Base-by-base conservation (phyloP, 768 basidiomycete genomes). In the Zangia roseola region DNA sequence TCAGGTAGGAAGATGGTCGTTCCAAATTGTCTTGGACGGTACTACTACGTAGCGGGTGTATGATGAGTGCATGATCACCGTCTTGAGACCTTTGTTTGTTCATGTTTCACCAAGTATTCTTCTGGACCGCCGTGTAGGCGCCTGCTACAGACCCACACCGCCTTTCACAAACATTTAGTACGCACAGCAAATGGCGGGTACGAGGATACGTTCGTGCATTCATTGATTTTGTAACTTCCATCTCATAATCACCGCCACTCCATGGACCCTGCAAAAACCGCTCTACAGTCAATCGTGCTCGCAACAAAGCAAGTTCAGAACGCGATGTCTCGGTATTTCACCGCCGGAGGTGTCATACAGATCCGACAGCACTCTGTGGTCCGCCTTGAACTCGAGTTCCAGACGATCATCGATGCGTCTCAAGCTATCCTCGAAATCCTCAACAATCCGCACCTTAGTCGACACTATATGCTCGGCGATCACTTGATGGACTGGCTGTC, bases 401-500 rank as follows among this genome's bases (percentile, higher is more conserved):
- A 51, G 17, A 25, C 49, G 16, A 44, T 51, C 17, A 17, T n/a
- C 9, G 26, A 58, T 28, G 45, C 43, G 7, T 47, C 48, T 4
- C 21, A 31, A 0, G 56, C 47, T 16, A 47, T 47, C 23, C 38
- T 57, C 14, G 8, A 58, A 26, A 24, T 35, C 10, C 9, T 49
- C 4, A 36, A 36, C 2, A 19, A 39, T 14, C 48, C 45, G 13
- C 1, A 28, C 2, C 40, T 43, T 7, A 10, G 25, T 40, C 44
- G 26, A 10, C 37, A 33, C 7, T 43, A 56, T 24, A 47, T 56
- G 20, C 20, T 36, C 3, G 38, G 46, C 24, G 55, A 43, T 12
- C 23, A 42, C 7, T 41, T 56, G 25, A 21, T 40, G 6, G 28
- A 40, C 28, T 56, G 48, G 55, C 14, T 56, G 9, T 55, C 43